These are phyloP conservation scores for Solanum lignicaule DNA, from an alignment of 257 asterid genomes.

Conservation along the genomic window DNA sequence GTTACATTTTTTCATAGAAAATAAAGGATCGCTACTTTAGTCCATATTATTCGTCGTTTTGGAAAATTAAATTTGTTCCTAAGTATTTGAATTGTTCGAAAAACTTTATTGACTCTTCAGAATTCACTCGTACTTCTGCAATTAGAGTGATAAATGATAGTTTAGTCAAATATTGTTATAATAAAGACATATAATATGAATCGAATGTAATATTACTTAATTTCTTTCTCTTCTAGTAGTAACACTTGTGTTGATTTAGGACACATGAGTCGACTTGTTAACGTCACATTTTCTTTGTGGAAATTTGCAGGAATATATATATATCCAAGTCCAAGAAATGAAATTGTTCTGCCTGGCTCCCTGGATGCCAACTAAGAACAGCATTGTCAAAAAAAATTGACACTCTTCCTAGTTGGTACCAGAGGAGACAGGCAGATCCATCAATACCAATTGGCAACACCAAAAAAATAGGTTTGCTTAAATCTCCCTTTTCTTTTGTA, in stretches of 20 bases:
- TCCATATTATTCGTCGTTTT: not conserved
- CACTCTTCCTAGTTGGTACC: conserved; percentile 22
- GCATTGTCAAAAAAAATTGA: conserved; percentile 3
- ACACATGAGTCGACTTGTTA: not conserved
- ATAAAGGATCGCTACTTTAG: not conserved
- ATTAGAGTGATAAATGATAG: not conserved
- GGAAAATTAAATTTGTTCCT: not conserved
- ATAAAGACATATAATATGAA: not conserved
- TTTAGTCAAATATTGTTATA: too few species aligned
- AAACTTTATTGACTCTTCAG: not conserved
- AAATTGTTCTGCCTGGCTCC: conserved; percentile 24
- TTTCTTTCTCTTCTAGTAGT: not conserved
- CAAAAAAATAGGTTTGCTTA: not conserved
- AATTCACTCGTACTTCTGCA: not conserved
- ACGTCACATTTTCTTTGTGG: not conserved
- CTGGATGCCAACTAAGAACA: conserved; percentile 23
- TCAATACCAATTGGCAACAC: not conserved
- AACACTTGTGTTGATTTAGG: not conserved
- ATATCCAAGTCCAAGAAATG: not conserved
- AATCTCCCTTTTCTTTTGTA: not conserved
- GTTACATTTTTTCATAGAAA: not conserved
- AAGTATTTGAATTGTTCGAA: not conserved
- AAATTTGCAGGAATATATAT: not conserved
- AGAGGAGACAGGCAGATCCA: conserved; percentile 21
- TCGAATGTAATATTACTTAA: not conserved